Percentiles rank a stretch among this genome's conserved stretches.
Evolutionary conservation across 176 grass and related monocot genomes (phyloP).

Genomic region (Bonia amplexicaulis): DNA sequence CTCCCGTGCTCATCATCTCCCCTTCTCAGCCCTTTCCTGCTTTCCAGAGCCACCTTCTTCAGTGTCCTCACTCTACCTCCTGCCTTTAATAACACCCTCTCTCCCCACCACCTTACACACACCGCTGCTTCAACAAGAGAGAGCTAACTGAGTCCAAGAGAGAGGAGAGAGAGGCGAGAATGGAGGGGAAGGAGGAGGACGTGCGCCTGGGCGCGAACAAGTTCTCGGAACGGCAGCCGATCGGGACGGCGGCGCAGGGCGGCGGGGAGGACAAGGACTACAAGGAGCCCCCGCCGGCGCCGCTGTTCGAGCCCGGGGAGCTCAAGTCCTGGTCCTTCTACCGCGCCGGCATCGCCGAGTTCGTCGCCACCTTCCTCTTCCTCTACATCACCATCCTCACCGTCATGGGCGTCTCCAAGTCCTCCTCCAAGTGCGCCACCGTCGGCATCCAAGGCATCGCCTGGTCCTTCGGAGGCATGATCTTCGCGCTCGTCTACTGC

Average conservation of each 20-base stretch:
- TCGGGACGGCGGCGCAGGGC: constrained; percentile 78
- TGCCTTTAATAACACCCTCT: constrained; percentile 31
- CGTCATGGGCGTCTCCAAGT: constrained; percentile 78
- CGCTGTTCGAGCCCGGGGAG: constrained; percentile 79
- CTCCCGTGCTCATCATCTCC: constrained; percentile 14
- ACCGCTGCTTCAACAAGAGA: neutral
- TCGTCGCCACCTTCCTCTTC: constrained; percentile 86
- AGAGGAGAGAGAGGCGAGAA: neutral
- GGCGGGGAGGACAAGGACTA: constrained; percentile 70
- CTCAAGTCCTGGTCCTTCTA: constrained; percentile 94
- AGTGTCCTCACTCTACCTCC: neutral
- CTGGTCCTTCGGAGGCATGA: constrained; percentile 93
- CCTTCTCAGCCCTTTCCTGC: constrained; percentile 17
- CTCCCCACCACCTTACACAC: neutral
- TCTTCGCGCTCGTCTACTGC: constrained; percentile 94
- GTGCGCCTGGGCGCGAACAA: constrained; percentile 72
- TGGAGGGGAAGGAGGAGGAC: constrained; percentile 90
- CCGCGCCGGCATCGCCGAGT: constrained; percentile 93
- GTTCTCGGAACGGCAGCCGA: constrained; percentile 74
- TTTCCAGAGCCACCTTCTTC: constrained; percentile 34
- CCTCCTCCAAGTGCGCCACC: constrained; percentile 60
- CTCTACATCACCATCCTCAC: constrained; percentile 92
- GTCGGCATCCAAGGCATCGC: constrained; percentile 90
- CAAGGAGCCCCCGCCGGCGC: constrained; percentile 73
- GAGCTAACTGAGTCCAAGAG: neutral